Percentiles rank a stretch among this genome's conserved stretches.
Evolutionary conservation across 2,329 filamentous ascomycete genomes (phyloP).

Genomic region (Phoma sp.): DNA sequence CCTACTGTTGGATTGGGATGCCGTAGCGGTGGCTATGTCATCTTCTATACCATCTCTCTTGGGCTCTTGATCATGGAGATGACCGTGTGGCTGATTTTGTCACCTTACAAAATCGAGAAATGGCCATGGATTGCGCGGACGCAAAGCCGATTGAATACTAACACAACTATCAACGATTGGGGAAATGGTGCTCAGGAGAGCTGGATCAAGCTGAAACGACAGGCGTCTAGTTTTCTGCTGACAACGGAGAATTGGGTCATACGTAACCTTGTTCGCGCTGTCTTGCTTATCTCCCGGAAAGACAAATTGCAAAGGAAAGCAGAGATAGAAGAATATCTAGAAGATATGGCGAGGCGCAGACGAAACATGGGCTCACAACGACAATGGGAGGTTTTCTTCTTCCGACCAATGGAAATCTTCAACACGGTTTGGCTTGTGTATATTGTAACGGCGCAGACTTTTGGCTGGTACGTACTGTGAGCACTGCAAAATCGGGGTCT

Average conservation of each 20-base stretch:
- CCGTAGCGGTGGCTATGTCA: slow-evolving; percentile 51
- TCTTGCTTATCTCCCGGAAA: slow-evolving; percentile 11
- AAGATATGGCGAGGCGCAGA: slow-evolving; percentile 7
- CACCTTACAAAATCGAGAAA: slow-evolving; percentile 24
- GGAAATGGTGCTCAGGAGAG: slow-evolving; percentile 12
- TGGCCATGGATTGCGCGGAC: slow-evolving; percentile 17
- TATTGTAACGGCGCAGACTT: slow-evolving; percentile 48
- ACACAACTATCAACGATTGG: slow-evolving; percentile 14
- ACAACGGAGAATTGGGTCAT: slow-evolving; percentile 14
- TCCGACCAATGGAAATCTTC: slow-evolving; percentile 41
- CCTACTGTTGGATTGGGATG: slow-evolving; percentile 55
- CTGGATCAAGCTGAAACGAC: slow-evolving; percentile 19
- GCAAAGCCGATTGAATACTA: slow-evolving; percentile 23
- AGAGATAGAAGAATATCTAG: slow-evolving; percentile 7
- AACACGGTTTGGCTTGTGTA: slow-evolving; percentile 48
- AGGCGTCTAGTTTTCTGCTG: slow-evolving; percentile 9
- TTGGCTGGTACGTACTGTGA: slow-evolving; percentile 33
- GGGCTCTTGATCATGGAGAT: slow-evolving; percentile 49
- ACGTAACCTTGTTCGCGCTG: slow-evolving; percentile 4
- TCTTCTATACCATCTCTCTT: slow-evolving; percentile 45
- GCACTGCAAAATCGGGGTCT: too few species aligned
- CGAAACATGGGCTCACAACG: slow-evolving; percentile 22
- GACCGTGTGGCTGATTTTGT: slow-evolving; percentile 42
- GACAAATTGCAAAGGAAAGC: slow-evolving; percentile 6
- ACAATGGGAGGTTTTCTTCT: slow-evolving; percentile 37